Percentiles rank a stretch among this genome's conserved stretches.
phyloP scores from a whole-genome alignment of 116 monocot species.

The Trichopus zeylanicus region DNA sequence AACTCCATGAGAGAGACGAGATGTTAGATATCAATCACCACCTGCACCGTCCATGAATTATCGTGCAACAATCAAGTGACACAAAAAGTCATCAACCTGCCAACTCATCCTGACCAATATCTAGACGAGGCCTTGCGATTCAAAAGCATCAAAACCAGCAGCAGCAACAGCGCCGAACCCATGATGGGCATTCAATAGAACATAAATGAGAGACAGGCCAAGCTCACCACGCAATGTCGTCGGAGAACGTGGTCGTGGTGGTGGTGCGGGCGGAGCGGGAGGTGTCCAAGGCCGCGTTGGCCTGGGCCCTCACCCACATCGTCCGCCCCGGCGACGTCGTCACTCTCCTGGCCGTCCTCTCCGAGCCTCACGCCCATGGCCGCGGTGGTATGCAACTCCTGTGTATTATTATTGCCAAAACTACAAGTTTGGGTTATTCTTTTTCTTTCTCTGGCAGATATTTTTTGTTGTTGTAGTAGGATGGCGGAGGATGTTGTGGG shows the following conservation, averaged over 20 bases:
- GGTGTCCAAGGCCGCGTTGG: slow-evolving; percentile 36
- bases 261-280: slow-evolving; percentile 49
- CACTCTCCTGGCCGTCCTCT: slow-evolving; percentile 39
- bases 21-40: too few relatives aligned
- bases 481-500: slow-evolving; percentile 30
- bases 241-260: slow-evolving; percentile 45
- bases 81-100: too few relatives aligned
- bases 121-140: too few relatives aligned
- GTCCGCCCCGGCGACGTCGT: slow-evolving; percentile 47
- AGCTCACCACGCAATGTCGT: neutral
- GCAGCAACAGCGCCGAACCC: too few relatives aligned
- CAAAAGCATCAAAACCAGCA: too few relatives aligned
- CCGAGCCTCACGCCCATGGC: neutral
- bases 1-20: too few relatives aligned
- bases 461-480: slow-evolving; percentile 4
- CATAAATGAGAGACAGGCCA: neutral
- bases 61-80: too few relatives aligned
- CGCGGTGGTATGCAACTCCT: neutral
- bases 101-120: too few relatives aligned
- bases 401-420: neutral
- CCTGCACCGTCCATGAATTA: too few relatives aligned
- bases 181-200: neutral
- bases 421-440: neutral
- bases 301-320: slow-evolving; percentile 50
- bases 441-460: neutral